Evolutionary conservation across 2,329 filamentous ascomycete species (phyloP), one percentile per base, ranked within the genome.

Genomic region (Cercospora sp.): DNA sequence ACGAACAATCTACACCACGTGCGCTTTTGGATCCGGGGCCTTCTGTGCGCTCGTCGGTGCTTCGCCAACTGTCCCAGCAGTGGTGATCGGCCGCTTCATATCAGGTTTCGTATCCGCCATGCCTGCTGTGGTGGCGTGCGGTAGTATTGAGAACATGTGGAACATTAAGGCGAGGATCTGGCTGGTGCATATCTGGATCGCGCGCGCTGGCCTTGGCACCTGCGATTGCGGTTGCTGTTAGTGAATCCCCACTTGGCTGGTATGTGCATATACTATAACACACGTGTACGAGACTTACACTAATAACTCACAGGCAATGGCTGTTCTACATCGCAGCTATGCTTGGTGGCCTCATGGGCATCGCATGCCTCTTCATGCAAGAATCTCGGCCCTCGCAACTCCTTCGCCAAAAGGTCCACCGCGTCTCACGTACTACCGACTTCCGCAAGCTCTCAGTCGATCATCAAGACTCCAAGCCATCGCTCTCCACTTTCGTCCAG

Each of bases 101-200:
- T 79, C 80, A 3, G 84, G 83, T 0, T 70, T 84, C 6, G 72
- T 82, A 9, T 84, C 83, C 0, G 82, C 83, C 2, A 79, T 84
- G 8, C 83, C 83, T 1, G 79, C 82, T 0, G 81, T 82, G 20
- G 81, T 85, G 8, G 80, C 81, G 8, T 79, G 80, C 0, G 83
- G 83, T 3, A 83, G 81, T 60, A 78, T 85, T 30, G 83, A 85
- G 63, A 83, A 85, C 69, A 80, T 85, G 73, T 67, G 30, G 39
- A 36, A 60, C 16, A 55, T 64, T 31, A 76, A 77, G 60, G 76
- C 76, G 12, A 77, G 83, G 13, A 79, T 85, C 5, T 85, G 82
- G 82, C 73, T 81, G 12, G 77, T 85, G 26, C 81, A 81, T 64
- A 71, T 79, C 6, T 85, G 83, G 83, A 79, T 80, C 31, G 75